Conservation (phyloP, 2,329 filamentous ascomycete genomes). For the Cladosporium oxysporum region DNA sequence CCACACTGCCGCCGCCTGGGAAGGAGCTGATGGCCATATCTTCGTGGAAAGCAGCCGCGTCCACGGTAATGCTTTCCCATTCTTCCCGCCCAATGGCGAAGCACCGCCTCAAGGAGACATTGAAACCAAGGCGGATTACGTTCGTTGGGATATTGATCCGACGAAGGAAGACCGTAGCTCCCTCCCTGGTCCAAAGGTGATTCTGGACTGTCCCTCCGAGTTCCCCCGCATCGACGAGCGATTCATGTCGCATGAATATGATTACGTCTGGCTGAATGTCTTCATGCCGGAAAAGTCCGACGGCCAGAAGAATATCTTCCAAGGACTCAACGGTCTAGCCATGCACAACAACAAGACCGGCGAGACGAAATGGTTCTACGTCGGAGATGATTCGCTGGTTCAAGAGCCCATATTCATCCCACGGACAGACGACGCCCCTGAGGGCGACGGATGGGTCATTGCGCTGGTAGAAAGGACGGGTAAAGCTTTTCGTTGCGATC, state of each 20-base stretch:
- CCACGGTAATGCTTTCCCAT: conserved; percentile 47
- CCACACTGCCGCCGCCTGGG: conserved; percentile 47
- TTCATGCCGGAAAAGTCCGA: conserved; percentile 39
- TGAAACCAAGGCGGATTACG: conserved; percentile 45
- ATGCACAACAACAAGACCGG: conserved; percentile 28
- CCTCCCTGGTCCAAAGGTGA: conserved; percentile 34
- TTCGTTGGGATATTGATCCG: conserved; percentile 47
- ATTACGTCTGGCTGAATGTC: conserved; percentile 44
- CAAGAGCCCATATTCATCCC: conserved; percentile 59
- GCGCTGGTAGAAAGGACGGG: conserved; percentile 44
- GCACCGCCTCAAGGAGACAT: conserved; percentile 28
- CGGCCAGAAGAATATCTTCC: conserved; percentile 36
- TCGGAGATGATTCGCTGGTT: conserved; percentile 46
- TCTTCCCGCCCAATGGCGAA: conserved; percentile 44
- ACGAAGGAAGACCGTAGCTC: conserved; percentile 28
- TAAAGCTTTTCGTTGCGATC: conserved; percentile 31
- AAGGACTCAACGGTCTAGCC: conserved; percentile 27
- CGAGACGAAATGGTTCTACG: conserved; percentile 39
- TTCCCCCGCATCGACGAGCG: conserved; percentile 51
- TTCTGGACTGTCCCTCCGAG: conserved; percentile 44
- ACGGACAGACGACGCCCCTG: conserved; percentile 40
- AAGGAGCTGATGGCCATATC: conserved; percentile 41
- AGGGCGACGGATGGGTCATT: conserved; percentile 56
- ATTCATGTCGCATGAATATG: conserved; percentile 42
- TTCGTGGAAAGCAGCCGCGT: conserved; percentile 43